Base-by-base conservation (phyloP, 495 filamentous ascomycete species). In the Penicillium verhagenii region DNA sequence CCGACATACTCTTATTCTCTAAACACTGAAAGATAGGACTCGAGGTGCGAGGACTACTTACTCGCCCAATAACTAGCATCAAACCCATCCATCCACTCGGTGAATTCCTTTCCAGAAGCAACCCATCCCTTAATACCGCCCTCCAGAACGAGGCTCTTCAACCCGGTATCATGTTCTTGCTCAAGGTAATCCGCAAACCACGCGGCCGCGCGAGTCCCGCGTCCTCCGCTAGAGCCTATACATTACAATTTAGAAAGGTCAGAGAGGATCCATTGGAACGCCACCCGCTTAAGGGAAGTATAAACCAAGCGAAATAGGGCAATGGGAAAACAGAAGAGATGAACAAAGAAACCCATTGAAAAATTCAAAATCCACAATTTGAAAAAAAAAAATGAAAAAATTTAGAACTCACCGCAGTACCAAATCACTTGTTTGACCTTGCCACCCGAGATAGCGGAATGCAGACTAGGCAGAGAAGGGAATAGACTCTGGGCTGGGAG, bases 71-170 rank as follows among this genome's bases (percentile, higher is more conserved):
- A 70, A 33, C 59, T 54, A 8, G 62, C 73, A 47, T 86, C 79
- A 70, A 82, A 88, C 37, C 69, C 86, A 48, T 82, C 78, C 74
- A 88, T 83, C 66, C 72, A 69, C 46, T 68, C 58, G 2, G 79
- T 72, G 66, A 79, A 84, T 53, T 85, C 79, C 2, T 58, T 62
- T 2, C 86, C 87, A 6, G 73, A 79, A 1, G 52, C 67, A 20
- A 68, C 86, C 87, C 86, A 90, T 1, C 84, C 86, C 40, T 79
- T 81, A 57, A 90, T 82, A 0, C 87, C 87, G 0, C 74, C 86
- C 13, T 71, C 56, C 1, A 90, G 74, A 5, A 79, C 74, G 48
- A 82, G 50, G 52, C 86, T 89, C 59, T 80, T 53, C 63, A 88
- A 72, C 2, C 57, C 53, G 0, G 44, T 47, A 52, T 84, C 77